Conservation (phyloP, 345 rosid genomes). For the Clarkia xantiana region DNA sequence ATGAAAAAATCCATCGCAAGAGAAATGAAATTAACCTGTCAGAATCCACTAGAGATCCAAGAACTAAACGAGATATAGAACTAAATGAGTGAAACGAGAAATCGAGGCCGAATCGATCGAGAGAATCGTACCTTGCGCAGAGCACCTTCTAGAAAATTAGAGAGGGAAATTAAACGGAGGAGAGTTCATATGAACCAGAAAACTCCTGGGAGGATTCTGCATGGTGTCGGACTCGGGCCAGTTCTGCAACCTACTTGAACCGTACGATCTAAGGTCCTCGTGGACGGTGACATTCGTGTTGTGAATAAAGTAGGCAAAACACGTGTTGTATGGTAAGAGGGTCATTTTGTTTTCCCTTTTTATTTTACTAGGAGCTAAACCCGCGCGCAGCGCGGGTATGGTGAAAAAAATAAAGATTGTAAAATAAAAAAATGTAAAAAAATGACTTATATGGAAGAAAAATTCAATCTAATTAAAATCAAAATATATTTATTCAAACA, state of each 20-base stretch:
- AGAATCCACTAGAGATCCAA: not conserved
- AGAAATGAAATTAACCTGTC: not conserved
- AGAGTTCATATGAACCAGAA: not conserved
- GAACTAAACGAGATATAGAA: not conserved
- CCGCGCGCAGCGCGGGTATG: too few species aligned
- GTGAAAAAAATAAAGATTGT: too few species aligned
- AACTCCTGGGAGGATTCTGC: not conserved
- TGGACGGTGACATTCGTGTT: not conserved
- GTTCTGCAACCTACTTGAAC: not conserved
- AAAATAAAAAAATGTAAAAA: too few species aligned
- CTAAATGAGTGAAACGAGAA: not conserved
- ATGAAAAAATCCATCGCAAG: not conserved
- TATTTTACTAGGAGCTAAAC: too few species aligned
- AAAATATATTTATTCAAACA: too few species aligned
- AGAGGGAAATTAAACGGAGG: not conserved
- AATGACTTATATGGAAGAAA: too few species aligned
- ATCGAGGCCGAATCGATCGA: not conserved
- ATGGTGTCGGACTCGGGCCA: not conserved
- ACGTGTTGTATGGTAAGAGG: slow-evolving; percentile 3
- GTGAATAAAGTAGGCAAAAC: not conserved
- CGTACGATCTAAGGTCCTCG: slow-evolving; percentile 1
- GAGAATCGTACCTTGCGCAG: not conserved
- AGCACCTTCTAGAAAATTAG: not conserved
- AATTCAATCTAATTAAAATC: too few species aligned
- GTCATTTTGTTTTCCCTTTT: too few species aligned